Evolutionary conservation across 257 asterid species (phyloP), one percentile per base, ranked within the genome.

Genomic region (Haberlea rhodopensis): DNA sequence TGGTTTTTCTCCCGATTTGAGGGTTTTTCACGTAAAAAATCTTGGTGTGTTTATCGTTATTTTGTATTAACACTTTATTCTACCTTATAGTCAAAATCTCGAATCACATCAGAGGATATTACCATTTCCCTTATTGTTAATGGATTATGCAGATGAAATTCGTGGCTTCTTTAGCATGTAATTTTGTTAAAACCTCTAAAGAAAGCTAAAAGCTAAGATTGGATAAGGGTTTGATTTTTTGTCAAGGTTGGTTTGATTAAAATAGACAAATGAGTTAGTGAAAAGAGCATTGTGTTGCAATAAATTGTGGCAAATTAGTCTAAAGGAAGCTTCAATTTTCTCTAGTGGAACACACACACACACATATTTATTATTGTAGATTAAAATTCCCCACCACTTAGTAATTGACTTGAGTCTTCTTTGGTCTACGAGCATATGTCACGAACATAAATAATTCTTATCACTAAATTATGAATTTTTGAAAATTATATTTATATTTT

Each of bases 111-210:
- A n/a, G n/a, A n/a, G n/a, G n/a, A n/a, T n/a, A n/a, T n/a, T n/a
- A n/a, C n/a, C n/a, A n/a, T n/a, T n/a, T n/a, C 51, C 51, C 19
- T 16, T 4, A 43, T 43, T 24, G 31, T 20, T 2, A 43, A 25
- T 40, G 72, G 70, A 53, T 58, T 65, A 62, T 68, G 69, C 51
- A 25, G 19, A 64, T 64, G 40, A 53, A 19, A 20, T 61, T 34
- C 62, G 83, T 72, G 83, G 80, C 83, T 71, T 69, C 74, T 73
- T 65, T 69, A 13, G 1, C 16, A 66, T 67, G 64, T 64, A 18
- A 8, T 53, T 21, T n/a, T 22, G n/a, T 37, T 11, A 37, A 11
- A 34, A 10, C 16, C 16, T 34, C 45, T 9, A 10, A 34, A 34
- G 8, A 34, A 34, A 13, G 18, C 16, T 29, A 29, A 40, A 40